Conservation (phyloP, 1,284 basidiomycete genomes). For the Ganoderma leucocontextum region DNA sequence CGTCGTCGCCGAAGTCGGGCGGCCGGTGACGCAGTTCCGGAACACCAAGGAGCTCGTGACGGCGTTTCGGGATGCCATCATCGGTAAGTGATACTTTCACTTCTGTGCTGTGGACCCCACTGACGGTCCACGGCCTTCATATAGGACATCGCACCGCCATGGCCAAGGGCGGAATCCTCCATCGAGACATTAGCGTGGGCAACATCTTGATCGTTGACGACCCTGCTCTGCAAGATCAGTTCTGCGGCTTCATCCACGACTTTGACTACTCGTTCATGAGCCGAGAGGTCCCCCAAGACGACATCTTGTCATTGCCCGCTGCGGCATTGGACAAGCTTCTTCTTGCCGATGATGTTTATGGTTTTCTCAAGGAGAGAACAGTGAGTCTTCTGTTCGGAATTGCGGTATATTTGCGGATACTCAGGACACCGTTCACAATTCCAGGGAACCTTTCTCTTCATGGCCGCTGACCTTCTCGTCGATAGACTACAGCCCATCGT, state of each 20-base stretch:
- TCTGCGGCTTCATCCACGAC: constrained; percentile 21
- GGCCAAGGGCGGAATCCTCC: constrained; percentile 5
- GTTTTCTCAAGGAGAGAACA: background rate
- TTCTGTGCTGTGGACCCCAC: background rate
- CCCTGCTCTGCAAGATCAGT: background rate
- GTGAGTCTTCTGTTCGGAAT: background rate
- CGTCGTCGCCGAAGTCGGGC: constrained; percentile 25
- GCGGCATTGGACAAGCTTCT: background rate
- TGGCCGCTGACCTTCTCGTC: constrained; percentile 18
- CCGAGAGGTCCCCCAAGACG: background rate
- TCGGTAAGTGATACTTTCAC: constrained; percentile 15
- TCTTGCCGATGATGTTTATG: background rate
- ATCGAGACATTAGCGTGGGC: constrained; percentile 18
- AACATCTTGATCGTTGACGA: constrained; percentile 17
- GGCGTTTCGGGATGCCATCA: constrained; percentile 26
- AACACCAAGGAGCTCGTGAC: constrained; percentile 20
- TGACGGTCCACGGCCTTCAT: background rate
- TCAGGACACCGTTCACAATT: background rate
- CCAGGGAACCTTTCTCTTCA: constrained; percentile 29
- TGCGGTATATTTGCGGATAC: too few species aligned
- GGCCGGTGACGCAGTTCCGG: constrained; percentile 20
- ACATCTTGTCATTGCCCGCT: background rate
- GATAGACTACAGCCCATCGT: background rate
- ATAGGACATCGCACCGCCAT: background rate
- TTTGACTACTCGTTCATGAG: constrained; percentile 19